Evolutionary conservation across 1,139 yeast genomes (phyloP), one percentile per base, ranked within the genome.

Genomic region (Kurtzmaniella quercitrusa): DNA sequence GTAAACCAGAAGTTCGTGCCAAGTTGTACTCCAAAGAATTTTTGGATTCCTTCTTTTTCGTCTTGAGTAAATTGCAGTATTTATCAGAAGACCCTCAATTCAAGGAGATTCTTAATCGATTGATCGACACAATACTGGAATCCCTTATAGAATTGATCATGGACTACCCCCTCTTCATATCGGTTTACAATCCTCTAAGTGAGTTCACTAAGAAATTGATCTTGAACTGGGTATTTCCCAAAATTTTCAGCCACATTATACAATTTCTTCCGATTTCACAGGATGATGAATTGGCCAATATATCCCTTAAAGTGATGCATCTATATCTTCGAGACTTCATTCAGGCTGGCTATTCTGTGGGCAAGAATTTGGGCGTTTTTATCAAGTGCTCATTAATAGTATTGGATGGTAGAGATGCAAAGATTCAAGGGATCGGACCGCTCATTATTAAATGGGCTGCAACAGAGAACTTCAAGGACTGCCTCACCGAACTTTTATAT

Each of bases 401-500:
- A n/a, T 47, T 69, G 12, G 78, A 72, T 43, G 52, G 55, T 55
- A 19, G 50, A 45, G 45, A 43, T 28, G 38, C 19, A 21, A 40
- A 38, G 37, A 37, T 33, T 17, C n/a, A 20, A n/a, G 52, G 56
- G 35, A 38, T 34, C 61, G 17, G 43, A 40, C 1, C 39, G 38
- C 12, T 46, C 54, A 0, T 44, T 47, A 36, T 49, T 51, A 19
- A 48, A 50, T 14, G 45, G 48, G 5, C 40, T 46, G 38, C 38
- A 3, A 23, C 38, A 7, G 38, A 15, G 8, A 36, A 36, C 20
- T 51, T 58, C 37, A 55, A 59, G 21, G 58, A 55, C 6, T 44
- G 59, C 1, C 54, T 66, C 20, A 71, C 63, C 42, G 54, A 53
- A 38, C 42, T 74, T 42, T 62, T 78, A 32, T 76, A 75, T 46